Conservation (phyloP, 139 green algal genomes). For the Chlamydomonas incerta region DNA sequence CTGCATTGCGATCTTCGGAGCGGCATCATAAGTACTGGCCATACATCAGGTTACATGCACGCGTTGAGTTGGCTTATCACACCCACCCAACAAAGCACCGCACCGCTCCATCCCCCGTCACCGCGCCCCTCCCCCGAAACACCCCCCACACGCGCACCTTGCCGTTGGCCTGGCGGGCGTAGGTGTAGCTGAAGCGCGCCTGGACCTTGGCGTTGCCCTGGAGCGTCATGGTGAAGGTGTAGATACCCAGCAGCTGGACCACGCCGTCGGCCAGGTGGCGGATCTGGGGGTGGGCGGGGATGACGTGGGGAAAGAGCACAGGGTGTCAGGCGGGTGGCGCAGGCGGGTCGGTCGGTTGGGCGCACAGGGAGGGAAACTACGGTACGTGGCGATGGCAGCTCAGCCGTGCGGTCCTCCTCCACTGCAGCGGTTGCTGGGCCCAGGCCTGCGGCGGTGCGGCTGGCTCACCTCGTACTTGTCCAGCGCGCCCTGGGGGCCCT, state of each 20-base stretch:
- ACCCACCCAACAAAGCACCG: too few relatives aligned
- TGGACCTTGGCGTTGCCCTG: background rate
- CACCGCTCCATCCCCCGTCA: too few relatives aligned
- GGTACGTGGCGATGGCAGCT: too few relatives aligned
- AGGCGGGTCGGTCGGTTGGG: background rate
- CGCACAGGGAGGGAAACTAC: too few relatives aligned
- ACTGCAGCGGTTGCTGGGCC: too few relatives aligned
- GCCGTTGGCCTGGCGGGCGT: conserved; percentile 14
- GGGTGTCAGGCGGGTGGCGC: background rate
- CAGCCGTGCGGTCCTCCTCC: too few relatives aligned
- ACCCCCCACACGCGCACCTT: background rate
- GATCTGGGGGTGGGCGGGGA: background rate
- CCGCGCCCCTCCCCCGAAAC: too few relatives aligned
- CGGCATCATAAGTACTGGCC: too few relatives aligned
- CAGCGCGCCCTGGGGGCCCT: background rate
- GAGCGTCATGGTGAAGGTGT: conserved; percentile 18
- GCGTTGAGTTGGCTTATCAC: too few relatives aligned
- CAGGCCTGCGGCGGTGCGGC: too few relatives aligned
- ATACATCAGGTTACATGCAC: too few relatives aligned
- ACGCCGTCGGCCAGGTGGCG: background rate
- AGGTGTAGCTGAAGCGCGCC: conserved; percentile 32
- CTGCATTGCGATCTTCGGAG: too few relatives aligned
- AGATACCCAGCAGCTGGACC: background rate
- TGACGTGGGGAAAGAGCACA: background rate
- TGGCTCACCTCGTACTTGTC: background rate